Evolutionary conservation across 768 basidiomycete genomes (phyloP), one percentile per base, ranked within the genome.

Genomic region (Suillus bovinus): DNA sequence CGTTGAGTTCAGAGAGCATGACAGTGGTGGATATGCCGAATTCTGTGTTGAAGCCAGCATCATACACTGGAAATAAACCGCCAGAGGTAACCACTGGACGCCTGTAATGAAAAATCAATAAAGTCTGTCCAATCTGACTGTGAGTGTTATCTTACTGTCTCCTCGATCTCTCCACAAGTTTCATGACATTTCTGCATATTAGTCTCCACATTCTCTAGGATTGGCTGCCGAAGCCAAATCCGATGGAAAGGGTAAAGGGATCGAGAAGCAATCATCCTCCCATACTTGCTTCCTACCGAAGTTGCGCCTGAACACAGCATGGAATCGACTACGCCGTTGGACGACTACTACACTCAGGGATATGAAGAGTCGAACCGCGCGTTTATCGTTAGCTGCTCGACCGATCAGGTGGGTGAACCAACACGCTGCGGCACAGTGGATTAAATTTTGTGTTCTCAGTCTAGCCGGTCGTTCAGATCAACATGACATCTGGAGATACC

Each of bases 261-360:
- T 56, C 17, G 24, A 56, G 38, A 56, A 39, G 17, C 55, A 39
- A 27, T 10, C 24, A 7, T 29, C 38, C 24, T 41, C 16, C 10
- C 20, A 56, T 27, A 7, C 38, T 10, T 56, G 55, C 17, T 41
- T 29, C 38, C 6, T 56, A 56, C 10, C 36, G 39, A 56, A 56
- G 38, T 3, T 39, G 29, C 38, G 27, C 27, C 24, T 56, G 24
- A 27, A 56, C 10, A 39, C 27, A 39, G 38, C 38, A 56, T 56
- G 55, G 55, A 39, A 56, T 20, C 38, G 55, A 4, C 38, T 56
- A 17, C 55, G 55, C 55, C 11, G 10, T 20, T 56, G 55, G 55
- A 56, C 55, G 6, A 38, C 55, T 39, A 27, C 55, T 27, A 10
- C 55, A 17, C 38, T 56, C 36, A 56, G 24, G 38, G 36, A 39